Base-by-base conservation (phyloP, 768 basidiomycete species). In the Aureoboletus auriporus region DNA sequence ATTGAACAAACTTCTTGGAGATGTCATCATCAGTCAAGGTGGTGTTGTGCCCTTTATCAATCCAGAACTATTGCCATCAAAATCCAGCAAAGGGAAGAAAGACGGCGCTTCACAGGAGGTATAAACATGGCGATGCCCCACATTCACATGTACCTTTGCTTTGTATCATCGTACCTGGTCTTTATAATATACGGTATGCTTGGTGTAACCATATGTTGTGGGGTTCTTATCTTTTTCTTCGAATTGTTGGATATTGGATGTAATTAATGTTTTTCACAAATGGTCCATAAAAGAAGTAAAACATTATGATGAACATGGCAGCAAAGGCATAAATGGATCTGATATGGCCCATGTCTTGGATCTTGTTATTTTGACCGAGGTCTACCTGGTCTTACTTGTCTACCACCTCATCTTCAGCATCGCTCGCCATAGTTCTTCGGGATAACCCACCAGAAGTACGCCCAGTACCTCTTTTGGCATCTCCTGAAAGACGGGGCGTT, bases 401-500 rank as follows among this genome's bases (percentile, higher is more conserved):
- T 48, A 85, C 72, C 49, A 86, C 70, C 55, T 85, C 79, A 53
- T 89, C 89, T 62, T 91, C 89, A 31, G 87, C 87, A 60, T 90
- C 88, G 60, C 85, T 87, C 36, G 84, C 86, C 83, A 86, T 85
- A 42, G 87, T 89, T 64, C 86, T 77, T 60, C 86, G 77, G 45
- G 86, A 83, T 46, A 83, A 74, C 28, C 76, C 73, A 33, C 75
- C 71, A 28, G 71, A 67, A 53, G 41, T 40, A 31, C 77, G 69
- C n/a, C 79, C 76, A 6, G 78, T 60, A 33, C 76, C 71, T 53
- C 73, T 79, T 39, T 54, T 65, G 8, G 40, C 8, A 20, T 55
- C 61, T 1, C 27, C 49, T 5, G 39, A 14, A 6, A 52, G 38
- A 13, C 63, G 42, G 33, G 57, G 53, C 5, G 63, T 51, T 1